Base-by-base conservation (phyloP, 768 basidiomycete species). In the Leccinum obscurum region DNA sequence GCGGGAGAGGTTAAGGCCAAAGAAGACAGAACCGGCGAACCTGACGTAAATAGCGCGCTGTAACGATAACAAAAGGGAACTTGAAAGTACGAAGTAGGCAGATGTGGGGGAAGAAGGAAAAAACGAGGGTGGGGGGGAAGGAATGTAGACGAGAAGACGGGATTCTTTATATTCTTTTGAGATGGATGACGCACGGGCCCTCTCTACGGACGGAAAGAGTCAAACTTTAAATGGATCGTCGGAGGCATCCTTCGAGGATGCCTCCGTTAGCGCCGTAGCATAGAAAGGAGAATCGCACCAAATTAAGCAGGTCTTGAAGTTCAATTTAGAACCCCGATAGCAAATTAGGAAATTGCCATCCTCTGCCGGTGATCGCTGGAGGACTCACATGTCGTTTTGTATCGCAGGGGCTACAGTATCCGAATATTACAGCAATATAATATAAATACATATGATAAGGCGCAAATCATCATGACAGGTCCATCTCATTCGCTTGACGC, bases 181-280 rank as follows among this genome's bases (percentile, higher is more conserved):
- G 63, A 59, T 50, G 28, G 35, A 63, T 61, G 68, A 68, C 70
- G 72, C 72, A 73, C 72, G 68, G 66, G 61, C 74, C 73, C 59
- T 0, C 14, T 60, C 63, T 55, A 35, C 46, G 61, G 39, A 57
- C 61, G 63, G 71, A 64, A 74, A 59, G 61, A 51, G 39, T 44
- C 17, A 48, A 49, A 34, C 72, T 68, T 17, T 39, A 55, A 54
- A 37, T 26, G 52, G 61, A 70, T 63, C 37, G 58, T 57, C 64
- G 52, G 50, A 66, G 64, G 65, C 60, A 66, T 66, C 52, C 64
- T 63, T 39, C 59, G 62, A 73, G 70, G 28, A 63, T 54, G 39
- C 62, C 68, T 68, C 63, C 62, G 70, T 54, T 68, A 50, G 46
- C 56, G 14, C 56, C 66, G 62, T 56, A 60, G 58, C 60, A 65